These are phyloP conservation scores for Giardia duodenalis DNA, from an alignment of 208 protist species.

Conservation along the genomic window DNA sequence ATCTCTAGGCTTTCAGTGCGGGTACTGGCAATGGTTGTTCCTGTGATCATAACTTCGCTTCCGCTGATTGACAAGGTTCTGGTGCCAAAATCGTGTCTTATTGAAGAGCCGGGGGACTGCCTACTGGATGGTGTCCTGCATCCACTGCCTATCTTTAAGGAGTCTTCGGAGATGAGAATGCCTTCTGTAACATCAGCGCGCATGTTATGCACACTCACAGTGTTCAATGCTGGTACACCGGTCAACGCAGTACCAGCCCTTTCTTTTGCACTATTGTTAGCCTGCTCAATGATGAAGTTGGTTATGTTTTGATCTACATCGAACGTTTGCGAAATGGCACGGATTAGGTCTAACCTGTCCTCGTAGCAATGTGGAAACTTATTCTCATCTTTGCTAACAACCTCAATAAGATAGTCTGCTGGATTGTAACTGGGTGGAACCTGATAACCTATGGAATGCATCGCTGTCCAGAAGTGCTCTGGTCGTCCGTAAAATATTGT, in stretches of 20 bases:
- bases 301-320: not conserved
- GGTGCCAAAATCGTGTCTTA: too few species aligned
- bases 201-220: too few species aligned
- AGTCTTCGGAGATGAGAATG: not conserved
- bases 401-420: slow-evolving; percentile 26
- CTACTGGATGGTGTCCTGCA: too few species aligned
- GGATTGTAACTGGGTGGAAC: not conserved
- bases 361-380: not conserved
- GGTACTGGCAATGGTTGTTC: too few species aligned
- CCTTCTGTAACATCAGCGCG: not conserved
- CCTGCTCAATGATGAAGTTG: not conserved
- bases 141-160: not conserved
- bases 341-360: not conserved
- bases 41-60: too few species aligned
- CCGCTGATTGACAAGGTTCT: too few species aligned
- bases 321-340: not conserved
- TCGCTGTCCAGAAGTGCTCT: not conserved
- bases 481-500: slow-evolving; percentile 46
- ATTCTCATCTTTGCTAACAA: not conserved
- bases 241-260: too few species aligned
- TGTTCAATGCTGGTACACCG: too few species aligned
- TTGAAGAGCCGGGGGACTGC: too few species aligned
- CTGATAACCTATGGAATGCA: not conserved
- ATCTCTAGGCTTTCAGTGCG: too few species aligned
- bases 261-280: too few species aligned